Conservation (phyloP, 495 filamentous ascomycete species). For the Penicillium diatomitis region DNA sequence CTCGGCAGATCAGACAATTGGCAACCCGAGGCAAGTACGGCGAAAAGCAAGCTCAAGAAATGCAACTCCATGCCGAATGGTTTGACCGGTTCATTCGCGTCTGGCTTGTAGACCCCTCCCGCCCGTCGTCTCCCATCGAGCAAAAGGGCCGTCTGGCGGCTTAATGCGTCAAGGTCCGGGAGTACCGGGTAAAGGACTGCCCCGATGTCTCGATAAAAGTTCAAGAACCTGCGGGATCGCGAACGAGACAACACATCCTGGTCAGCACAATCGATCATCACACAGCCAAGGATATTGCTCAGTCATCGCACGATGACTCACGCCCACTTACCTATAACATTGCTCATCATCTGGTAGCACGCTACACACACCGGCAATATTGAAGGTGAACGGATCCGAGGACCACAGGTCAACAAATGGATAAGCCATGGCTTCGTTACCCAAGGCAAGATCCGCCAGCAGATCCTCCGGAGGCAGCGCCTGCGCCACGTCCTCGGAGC, state of each 20-base stretch:
- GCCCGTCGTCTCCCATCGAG: slow-evolving; percentile 52
- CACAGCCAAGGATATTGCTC: no score
- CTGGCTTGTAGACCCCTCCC: slow-evolving; percentile 33
- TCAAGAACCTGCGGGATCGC: slow-evolving; percentile 46
- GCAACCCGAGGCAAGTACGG: slow-evolving; percentile 68
- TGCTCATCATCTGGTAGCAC: slow-evolving; percentile 58
- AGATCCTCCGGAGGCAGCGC: slow-evolving; percentile 70
- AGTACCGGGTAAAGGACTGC: slow-evolving; percentile 75
- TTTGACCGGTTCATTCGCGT: slow-evolving; percentile 27
- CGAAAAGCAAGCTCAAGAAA: slow-evolving; percentile 51
- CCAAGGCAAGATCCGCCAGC: slow-evolving; percentile 69
- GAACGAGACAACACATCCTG: background rate
- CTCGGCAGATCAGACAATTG: slow-evolving; percentile 63
- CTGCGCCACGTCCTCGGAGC: slow-evolving; percentile 28
- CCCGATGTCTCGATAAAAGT: slow-evolving; percentile 66
- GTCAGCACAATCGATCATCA: background rate
- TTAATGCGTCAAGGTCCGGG: slow-evolving; percentile 56
- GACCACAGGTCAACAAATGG: slow-evolving; percentile 63
- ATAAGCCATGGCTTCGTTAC: slow-evolving; percentile 70
- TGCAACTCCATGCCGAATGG: slow-evolving; percentile 36
- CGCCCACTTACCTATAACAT: slow-evolving; percentile 43
- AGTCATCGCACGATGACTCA: background rate
- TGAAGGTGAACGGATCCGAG: slow-evolving; percentile 55
- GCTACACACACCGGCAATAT: slow-evolving; percentile 58
- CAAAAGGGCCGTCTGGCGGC: slow-evolving; percentile 55